A percentile compares a stretch with the other conserved stretches of the same genome.
Conservation (phyloP, 2,329 filamentous ascomycete species). For the Colletotrichum destructivum region DNA sequence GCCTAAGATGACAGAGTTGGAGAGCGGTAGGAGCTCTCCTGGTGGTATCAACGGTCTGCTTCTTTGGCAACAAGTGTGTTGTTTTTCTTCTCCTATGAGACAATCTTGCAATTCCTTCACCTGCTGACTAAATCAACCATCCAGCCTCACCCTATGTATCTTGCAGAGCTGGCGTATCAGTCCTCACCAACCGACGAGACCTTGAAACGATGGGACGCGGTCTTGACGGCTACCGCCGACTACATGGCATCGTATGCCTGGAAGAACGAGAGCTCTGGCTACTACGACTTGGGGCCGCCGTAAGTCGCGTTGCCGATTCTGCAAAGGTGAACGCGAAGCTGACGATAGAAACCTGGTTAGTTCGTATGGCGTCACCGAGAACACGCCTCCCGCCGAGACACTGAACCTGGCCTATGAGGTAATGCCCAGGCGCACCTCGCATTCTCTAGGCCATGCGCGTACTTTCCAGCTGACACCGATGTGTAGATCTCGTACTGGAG, state of each 20-base stretch:
- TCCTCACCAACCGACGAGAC: slow-evolving; percentile 51
- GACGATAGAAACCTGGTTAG: slow-evolving; percentile 25
- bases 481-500: slow-evolving; percentile 66
- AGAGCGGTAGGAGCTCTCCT: slow-evolving; percentile 50
- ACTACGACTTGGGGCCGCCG: slow-evolving; percentile 66
- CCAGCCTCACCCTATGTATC: slow-evolving; percentile 72
- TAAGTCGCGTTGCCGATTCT: slow-evolving; percentile 40
- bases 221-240: slow-evolving; percentile 67
- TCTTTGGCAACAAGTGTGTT: slow-evolving; percentile 69
- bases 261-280: slow-evolving; percentile 64
- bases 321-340: not conserved
- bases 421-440: not conserved
- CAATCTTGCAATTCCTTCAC: too few species aligned
- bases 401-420: slow-evolving; percentile 72
- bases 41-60: slow-evolving; percentile 73
- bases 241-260: slow-evolving; percentile 74
- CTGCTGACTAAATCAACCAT: slow-evolving; percentile 4
- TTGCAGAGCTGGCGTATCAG: slow-evolving; percentile 65
- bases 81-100: not conserved
- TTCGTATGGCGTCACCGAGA: slow-evolving; percentile 67
- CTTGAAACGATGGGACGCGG: slow-evolving; percentile 66
- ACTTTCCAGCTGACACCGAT: slow-evolving; percentile 38
- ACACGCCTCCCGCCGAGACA: slow-evolving; percentile 70
- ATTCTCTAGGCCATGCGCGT: too few species aligned
- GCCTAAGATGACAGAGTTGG: slow-evolving; percentile 69